Conservation (phyloP, 2,329 filamentous ascomycete genomes). For the Verticillium nubilum region DNA sequence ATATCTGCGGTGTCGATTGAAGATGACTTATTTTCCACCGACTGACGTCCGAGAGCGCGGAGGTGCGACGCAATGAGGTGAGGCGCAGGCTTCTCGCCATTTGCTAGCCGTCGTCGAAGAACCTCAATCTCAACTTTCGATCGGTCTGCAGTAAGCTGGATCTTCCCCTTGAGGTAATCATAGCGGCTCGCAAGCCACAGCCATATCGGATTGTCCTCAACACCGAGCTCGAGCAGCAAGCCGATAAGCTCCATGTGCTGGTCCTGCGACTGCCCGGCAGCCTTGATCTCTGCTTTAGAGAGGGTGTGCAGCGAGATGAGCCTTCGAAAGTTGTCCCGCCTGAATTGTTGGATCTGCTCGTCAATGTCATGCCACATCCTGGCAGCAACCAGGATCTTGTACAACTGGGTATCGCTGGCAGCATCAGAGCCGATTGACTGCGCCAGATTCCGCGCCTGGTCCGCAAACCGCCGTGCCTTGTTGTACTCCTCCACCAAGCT, state of each 20-base stretch:
- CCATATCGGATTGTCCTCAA: conserved; percentile 95
- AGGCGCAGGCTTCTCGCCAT: conserved; percentile 63
- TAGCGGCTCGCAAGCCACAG: conserved; percentile 89
- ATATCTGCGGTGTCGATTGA: conserved; percentile 75
- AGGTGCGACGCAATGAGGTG: conserved; percentile 70
- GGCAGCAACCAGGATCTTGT: conserved; percentile 81
- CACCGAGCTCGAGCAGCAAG: conserved; percentile 85
- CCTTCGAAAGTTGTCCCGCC: conserved; percentile 81
- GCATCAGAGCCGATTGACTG: conserved; percentile 46
- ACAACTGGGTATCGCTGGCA: conserved; percentile 72
- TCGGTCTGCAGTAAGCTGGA: conserved; percentile 75
- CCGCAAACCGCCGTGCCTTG: conserved; percentile 74
- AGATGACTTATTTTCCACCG: conserved; percentile 52
- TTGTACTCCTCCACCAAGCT: conserved; percentile 80
- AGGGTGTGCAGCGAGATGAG: conserved; percentile 63
- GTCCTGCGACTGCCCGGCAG: conserved; percentile 59
- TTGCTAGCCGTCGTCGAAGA: conserved; percentile 72
- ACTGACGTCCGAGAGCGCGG: conserved; percentile 64
- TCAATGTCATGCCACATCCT: conserved; percentile 95
- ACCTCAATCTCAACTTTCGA: conserved; percentile 90
- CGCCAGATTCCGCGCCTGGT: conserved; percentile 68
- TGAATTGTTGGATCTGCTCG: conserved; percentile 79
- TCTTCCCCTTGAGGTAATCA: conserved; percentile 82
- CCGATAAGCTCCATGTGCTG: conserved; percentile 87
- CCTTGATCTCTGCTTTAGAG: conserved; percentile 40